phyloP scores from a whole-genome alignment of 208 protist species.

The Leishmania tarentolae region DNA sequence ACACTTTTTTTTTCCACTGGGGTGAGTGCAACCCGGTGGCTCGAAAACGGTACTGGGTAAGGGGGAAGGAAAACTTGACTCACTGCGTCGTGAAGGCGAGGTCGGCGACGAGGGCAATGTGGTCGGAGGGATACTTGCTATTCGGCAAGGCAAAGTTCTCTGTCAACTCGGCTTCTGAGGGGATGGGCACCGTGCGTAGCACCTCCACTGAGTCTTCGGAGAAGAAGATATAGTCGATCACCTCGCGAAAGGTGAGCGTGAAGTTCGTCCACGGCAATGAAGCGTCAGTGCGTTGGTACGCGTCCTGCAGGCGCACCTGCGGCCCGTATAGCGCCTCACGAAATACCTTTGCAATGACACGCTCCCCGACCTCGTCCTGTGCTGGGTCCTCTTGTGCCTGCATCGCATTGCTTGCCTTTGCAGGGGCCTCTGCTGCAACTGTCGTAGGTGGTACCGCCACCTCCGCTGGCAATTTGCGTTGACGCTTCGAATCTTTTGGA shows the following conservation, averaged over 20 bases:
- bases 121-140: constrained; percentile 88
- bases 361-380: not conserved
- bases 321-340: constrained; percentile 41
- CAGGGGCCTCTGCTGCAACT: not conserved
- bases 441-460: not conserved
- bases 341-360: constrained; percentile 43
- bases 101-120: constrained; percentile 89
- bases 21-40: not conserved
- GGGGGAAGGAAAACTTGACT: not conserved
- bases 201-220: constrained; percentile 56
- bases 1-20: no score
- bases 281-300: constrained; percentile 62
- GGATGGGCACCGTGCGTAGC: constrained; percentile 76
- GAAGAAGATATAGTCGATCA: constrained; percentile 92
- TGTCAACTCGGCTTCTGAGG: constrained; percentile 65
- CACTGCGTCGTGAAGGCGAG: constrained; percentile 30
- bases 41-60: not conserved
- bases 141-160: constrained; percentile 88
- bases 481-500: constrained; percentile 19
- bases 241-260: constrained; percentile 84
- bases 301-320: constrained; percentile 47
- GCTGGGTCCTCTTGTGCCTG: not conserved
- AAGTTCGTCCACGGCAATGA: constrained; percentile 89
- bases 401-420: not conserved
- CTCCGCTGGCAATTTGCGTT: not conserved